Percentiles rank a stretch among this genome's conserved stretches.
phyloP scores from a whole-genome alignment of 169 alveolate genomes.

The Cryptosporidium tyzzeri region DNA sequence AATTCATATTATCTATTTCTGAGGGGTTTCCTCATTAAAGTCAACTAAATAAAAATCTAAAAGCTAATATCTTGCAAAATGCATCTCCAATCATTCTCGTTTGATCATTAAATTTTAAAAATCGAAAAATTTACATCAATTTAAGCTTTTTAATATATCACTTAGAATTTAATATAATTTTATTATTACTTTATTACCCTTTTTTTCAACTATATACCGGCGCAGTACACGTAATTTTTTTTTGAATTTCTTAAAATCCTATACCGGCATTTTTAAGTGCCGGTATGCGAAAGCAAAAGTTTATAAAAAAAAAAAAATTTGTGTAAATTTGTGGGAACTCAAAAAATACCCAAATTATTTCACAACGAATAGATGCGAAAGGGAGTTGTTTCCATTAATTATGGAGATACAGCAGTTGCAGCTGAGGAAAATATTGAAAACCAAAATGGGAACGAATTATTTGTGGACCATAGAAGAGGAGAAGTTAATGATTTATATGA shows the following conservation, averaged over 20 bases:
- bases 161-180: background rate
- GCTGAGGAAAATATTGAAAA: slow-evolving; percentile 4
- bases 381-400: slow-evolving; percentile 45
- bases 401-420: slow-evolving; percentile 59
- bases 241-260: background rate
- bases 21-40: background rate
- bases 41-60: background rate
- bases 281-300: background rate
- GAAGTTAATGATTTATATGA: slow-evolving; percentile 89
- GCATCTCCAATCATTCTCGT: background rate
- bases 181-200: background rate
- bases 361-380: slow-evolving; percentile 35
- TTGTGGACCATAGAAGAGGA: slow-evolving; percentile 89
- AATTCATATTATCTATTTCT: no score
- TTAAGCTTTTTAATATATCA: background rate
- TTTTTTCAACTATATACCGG: background rate
- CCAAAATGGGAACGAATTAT: slow-evolving; percentile 78
- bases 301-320: background rate
- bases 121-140: no score
- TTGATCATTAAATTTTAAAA: no score
- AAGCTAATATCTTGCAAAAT: background rate
- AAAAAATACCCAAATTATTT: background rate
- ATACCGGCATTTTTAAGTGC: slow-evolving; percentile 18
- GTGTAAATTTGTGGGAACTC: slow-evolving; percentile 23
- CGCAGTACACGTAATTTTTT: slow-evolving; percentile 20